A percentile compares a stretch with the other conserved stretches of the same genome.
Conservation (phyloP, 1,284 basidiomycete genomes). For the Puccinia novopanici region DNA sequence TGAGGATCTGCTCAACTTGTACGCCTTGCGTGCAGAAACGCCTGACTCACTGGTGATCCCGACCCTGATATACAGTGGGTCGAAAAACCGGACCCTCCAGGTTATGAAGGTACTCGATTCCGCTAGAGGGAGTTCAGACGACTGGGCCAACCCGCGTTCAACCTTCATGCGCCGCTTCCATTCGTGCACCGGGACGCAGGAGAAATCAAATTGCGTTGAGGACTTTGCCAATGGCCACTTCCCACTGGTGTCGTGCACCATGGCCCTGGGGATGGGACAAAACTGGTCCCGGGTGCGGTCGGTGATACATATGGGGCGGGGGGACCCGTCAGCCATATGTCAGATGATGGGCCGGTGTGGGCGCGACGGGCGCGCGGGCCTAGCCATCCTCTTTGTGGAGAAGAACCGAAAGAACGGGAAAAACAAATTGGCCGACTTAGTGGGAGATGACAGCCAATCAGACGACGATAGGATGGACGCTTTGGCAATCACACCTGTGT, state of each 20-base stretch:
- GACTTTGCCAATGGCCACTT: neutral
- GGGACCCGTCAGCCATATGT: neutral
- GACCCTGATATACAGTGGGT: too few species aligned
- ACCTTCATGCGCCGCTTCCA: too few species aligned
- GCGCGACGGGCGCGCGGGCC: neutral
- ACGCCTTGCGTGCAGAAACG: too few species aligned
- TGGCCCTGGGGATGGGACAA: neutral
- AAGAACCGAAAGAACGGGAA: neutral
- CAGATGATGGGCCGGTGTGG: constrained; percentile 11
- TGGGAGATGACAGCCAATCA: neutral
- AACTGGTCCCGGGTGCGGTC: neutral
- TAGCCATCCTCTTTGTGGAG: neutral
- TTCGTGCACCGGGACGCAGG: neutral
- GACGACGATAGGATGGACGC: neutral
- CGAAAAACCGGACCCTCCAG: too few species aligned
- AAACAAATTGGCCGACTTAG: neutral
- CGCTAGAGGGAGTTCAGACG: too few species aligned
- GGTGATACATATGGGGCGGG: neutral
- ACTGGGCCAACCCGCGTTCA: too few species aligned
- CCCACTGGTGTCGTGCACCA: neutral
- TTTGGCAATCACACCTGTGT: too few species aligned
- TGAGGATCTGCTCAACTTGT: too few species aligned
- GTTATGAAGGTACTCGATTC: too few species aligned
- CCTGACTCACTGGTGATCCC: too few species aligned
- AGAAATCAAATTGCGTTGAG: neutral